Conservation (phyloP, 371 early-diverging fungal species). For the Mortierella sp. region DNA sequence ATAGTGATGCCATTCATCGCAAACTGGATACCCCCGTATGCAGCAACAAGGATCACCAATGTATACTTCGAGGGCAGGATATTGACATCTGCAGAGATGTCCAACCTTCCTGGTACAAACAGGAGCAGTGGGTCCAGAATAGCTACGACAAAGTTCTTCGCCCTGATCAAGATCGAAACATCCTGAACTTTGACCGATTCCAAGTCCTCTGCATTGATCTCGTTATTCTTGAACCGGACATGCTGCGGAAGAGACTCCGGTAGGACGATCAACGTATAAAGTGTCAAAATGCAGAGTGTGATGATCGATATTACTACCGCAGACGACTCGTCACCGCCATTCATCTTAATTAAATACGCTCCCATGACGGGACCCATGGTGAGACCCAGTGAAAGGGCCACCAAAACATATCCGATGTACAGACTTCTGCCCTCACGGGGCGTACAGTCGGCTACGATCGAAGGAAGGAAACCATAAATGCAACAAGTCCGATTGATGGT, state of each 20-base stretch:
- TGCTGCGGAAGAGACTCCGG: slow-evolving; percentile 32
- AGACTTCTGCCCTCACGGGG: slow-evolving; percentile 31
- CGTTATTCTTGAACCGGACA: not conserved
- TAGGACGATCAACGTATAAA: slow-evolving; percentile 25
- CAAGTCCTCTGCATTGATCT: too few relatives aligned
- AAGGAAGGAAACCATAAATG: too few relatives aligned
- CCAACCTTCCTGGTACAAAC: slow-evolving; percentile 40
- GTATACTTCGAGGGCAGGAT: slow-evolving; percentile 25
- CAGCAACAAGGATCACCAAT: slow-evolving; percentile 11
- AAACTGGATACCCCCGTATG: slow-evolving; percentile 14
- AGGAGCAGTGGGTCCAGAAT: slow-evolving; percentile 35
- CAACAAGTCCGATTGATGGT: too few relatives aligned
- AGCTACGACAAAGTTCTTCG: slow-evolving; percentile 3
- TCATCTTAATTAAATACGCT: slow-evolving; percentile 6
- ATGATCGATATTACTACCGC: slow-evolving; percentile 7
- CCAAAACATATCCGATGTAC: slow-evolving; percentile 33
- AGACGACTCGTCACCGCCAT: slow-evolving; percentile 2
- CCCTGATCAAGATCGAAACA: not conserved
- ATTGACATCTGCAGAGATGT: slow-evolving; percentile 20
- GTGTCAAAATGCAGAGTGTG: not conserved
- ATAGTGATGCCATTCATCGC: slow-evolving; percentile 8
- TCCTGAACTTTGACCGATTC: not conserved
- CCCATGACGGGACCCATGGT: slow-evolving; percentile 26
- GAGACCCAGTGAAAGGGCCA: slow-evolving; percentile 12
- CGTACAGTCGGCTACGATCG: slow-evolving; percentile 48